A percentile compares a stretch with the other conserved stretches of the same genome.
phyloP scores from a whole-genome alignment of 1,139 yeast species.

The Blastobotrys petasosporus region DNA sequence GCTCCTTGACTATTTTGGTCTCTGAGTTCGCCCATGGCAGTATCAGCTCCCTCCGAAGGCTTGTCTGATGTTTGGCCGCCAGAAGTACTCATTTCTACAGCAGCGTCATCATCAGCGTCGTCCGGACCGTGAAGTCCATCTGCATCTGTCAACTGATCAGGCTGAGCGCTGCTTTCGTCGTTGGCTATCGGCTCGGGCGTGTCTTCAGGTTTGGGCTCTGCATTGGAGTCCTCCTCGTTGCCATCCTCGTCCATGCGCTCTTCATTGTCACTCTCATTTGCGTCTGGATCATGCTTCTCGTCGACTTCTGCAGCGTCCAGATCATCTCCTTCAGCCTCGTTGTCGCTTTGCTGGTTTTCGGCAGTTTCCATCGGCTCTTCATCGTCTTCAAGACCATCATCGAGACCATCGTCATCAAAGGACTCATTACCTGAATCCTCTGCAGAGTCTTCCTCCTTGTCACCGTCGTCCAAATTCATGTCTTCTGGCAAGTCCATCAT shows the following conservation, averaged over 20 bases:
- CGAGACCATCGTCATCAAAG: conserved; percentile 33
- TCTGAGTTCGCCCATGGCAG: conserved; percentile 59
- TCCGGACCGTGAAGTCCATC: conserved; percentile 40
- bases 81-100: conserved; percentile 38
- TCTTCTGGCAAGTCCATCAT: conserved; percentile 36
- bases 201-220: conserved; percentile 25
- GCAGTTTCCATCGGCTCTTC: conserved; percentile 28
- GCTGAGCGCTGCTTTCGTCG: conserved; percentile 24
- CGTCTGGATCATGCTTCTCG: conserved; percentile 49
- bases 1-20: conserved; percentile 26
- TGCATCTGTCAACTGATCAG: conserved; percentile 26
- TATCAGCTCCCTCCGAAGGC: conserved; percentile 72
- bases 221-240: conserved; percentile 61
- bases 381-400: conserved; percentile 32
- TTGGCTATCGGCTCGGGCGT: conserved; percentile 26
- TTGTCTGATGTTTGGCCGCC: conserved; percentile 68
- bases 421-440: conserved; percentile 32
- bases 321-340: conserved; percentile 29
- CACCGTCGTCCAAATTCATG: conserved; percentile 32
- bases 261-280: conserved; percentile 34
- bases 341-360: conserved; percentile 31
- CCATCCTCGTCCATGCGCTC: conserved; percentile 44
- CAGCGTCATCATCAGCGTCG: conserved; percentile 44
- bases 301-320: conserved; percentile 34
- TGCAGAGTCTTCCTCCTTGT: conserved; percentile 30